Evolutionary conservation across 176 grass and related monocot species (phyloP), one percentile per base, ranked within the genome.

Genomic region (Chloris gayana): DNA sequence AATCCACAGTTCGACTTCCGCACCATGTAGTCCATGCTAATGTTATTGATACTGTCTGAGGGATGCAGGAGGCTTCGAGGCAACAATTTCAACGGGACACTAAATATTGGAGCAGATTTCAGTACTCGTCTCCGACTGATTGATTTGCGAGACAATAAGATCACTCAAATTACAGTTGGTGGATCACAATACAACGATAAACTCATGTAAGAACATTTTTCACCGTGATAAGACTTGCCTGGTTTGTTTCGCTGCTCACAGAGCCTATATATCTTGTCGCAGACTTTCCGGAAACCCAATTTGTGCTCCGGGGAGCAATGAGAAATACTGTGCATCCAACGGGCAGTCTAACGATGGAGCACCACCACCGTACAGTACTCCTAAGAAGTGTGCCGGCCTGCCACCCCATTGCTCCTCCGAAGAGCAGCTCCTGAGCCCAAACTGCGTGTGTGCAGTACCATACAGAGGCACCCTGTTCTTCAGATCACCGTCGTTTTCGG

Each of bases 221-320:
- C 61, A 27, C 44, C 69, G 19, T 34, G 2, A 27, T 46, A 31
- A 39, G 21, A 33, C 37, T 33, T 64, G 1, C 11, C 45, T 63
- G 7, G 0, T 35, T 1, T 42, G 67, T 57, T 77, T 75, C 45
- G 4, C 18, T 32, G 45, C 54, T 67, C 7, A 81, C 57, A 22
- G 47, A 0, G 30, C 18, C 54, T 1, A n/a, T 49, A 62, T 75
- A 1, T 74, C 14, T 44, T 32, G 31, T 63, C 65, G 27, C 77
- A 94, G 95, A 78, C 89, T 98, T 50, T 6, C 78, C 7, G 91
- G 89, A 5, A 97, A 97, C 32, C 91, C 94, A 9, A n/a, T 88
- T 26, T 97, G 94, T 57, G 32, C 27, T 9, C 61, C 37, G 26
- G 87, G 47, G 31, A 74, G 33, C 65, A 80, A 12, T 6, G 35